Evolutionary conservation across 202 grass and related monocot species (phyloP), one percentile per base, ranked within the genome.

Genomic region (Digitaria exilis): DNA sequence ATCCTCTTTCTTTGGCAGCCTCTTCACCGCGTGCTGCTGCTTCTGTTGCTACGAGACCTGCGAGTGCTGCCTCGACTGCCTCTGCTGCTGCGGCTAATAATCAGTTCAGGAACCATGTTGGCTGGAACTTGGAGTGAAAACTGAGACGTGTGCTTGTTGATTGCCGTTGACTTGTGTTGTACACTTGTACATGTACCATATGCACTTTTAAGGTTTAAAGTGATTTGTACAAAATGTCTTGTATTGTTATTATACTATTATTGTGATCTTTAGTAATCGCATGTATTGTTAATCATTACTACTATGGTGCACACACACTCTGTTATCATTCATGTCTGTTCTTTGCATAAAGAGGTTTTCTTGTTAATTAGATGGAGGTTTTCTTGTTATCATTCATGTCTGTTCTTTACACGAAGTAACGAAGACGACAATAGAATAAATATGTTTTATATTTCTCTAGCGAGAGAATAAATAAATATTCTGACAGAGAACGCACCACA

Each of bases 1-100:
- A 59, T 60, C 74, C n/a, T n/a, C n/a, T n/a, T 17, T 59, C n/a
- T 69, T 66, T 45, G 51, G 83, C 81, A 95, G 93, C 73, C 41
- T 90, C 9, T 90, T 95, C 82, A 78, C 90, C 1, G 19, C 86
- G n/a, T 92, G 90, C 67, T 98, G 96, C 89, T 98, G 96, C 85
- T 98, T 93, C 80, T 98, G 96, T 89, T 98, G 96, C 85, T 95
- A 82, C 26, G 96, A 98, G 89, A 92, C 90, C 4, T 98, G 92
- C 73, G 96, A 98, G 85, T 98, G 96, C 72, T 95, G 96, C 87
- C 88, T 98, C 37, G 92, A 95, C 35, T 95, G 89, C 85, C 85
- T 95, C 77, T 95, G 90, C 87, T 98, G 87, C 85, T 95, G 89
- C 90, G 91, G 92, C 77, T 94, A 73, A n/a, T n/a, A n/a, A 29